A percentile compares a stretch with the other conserved stretches of the same genome.
Conservation (phyloP, 148 eudicot genomes). For the Diospyros lotus region DNA sequence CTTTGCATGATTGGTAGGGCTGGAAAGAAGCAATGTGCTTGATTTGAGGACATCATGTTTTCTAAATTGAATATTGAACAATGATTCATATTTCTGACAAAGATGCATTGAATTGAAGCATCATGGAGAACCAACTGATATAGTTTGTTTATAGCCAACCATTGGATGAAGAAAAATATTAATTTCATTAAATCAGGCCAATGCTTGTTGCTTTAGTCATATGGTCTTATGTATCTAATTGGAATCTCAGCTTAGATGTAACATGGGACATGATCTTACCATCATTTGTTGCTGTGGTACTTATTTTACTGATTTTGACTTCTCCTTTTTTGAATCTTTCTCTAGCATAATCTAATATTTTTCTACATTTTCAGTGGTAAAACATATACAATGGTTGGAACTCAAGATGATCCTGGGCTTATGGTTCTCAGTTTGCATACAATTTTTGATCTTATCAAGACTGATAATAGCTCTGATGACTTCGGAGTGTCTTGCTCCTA, state of each 20-base stretch:
- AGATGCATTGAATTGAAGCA: neutral
- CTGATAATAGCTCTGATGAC: constrained; percentile 44
- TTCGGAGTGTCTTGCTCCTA: constrained; percentile 79
- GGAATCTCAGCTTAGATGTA: neutral
- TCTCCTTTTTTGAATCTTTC: constrained; percentile 4
- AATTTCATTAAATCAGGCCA: too few relatives aligned
- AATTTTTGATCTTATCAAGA: constrained; percentile 59
- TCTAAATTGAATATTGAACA: neutral
- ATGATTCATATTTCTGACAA: neutral
- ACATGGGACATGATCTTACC: neutral
- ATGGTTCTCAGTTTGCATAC: constrained; percentile 86
- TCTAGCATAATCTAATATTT: constrained; percentile 9
- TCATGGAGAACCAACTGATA: neutral
- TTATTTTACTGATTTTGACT: neutral
- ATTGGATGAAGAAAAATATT: neutral
- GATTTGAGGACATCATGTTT: neutral
- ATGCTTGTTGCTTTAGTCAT: neutral
- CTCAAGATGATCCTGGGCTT: constrained; percentile 71
- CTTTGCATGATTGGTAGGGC: neutral
- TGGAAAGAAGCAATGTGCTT: neutral
- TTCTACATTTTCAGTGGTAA: constrained; percentile 60
- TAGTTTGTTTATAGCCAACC: neutral
- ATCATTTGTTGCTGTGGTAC: neutral
- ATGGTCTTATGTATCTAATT: neutral
- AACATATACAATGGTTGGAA: constrained; percentile 85